Percentiles rank a stretch among this genome's conserved stretches.
Conservation (phyloP, 2,329 filamentous ascomycete species). For the Coniochaeta sp. region DNA sequence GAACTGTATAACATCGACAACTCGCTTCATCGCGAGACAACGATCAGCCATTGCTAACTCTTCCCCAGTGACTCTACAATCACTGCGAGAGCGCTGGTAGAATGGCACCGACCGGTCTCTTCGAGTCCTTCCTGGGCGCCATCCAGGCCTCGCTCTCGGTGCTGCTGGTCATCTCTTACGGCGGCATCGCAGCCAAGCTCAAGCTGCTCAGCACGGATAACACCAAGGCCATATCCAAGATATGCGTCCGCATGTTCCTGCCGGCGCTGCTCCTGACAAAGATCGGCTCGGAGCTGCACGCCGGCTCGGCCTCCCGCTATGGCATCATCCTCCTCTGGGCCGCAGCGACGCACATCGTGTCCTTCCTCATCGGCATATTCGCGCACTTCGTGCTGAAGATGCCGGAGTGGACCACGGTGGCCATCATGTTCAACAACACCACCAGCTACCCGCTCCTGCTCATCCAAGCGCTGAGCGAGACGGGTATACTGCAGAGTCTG, state of each 20-base stretch:
- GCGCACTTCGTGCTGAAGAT: constrained; percentile 29
- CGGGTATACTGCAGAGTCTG: constrained; percentile 47
- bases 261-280: constrained; percentile 37
- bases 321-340: constrained; percentile 33
- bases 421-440: constrained; percentile 42
- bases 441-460: constrained; percentile 38
- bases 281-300: constrained; percentile 32
- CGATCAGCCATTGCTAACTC: too few species aligned
- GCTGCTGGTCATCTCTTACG: constrained; percentile 37
- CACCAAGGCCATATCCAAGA: constrained; percentile 34
- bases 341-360: constrained; percentile 28
- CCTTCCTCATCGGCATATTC: constrained; percentile 30
- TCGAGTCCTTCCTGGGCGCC: constrained; percentile 33
- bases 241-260: constrained; percentile 39
- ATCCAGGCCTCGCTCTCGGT: constrained; percentile 40
- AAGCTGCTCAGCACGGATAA: constrained; percentile 26
- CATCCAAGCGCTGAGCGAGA: constrained; percentile 33
- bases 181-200: constrained; percentile 30
- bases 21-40: too few species aligned
- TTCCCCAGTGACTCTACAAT: too few species aligned
- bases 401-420: constrained; percentile 37
- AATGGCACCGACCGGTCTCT: background rate
- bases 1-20: too few species aligned
- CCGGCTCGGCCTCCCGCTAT: constrained; percentile 26
- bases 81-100: background rate